These are phyloP conservation scores for Balansia obtecta DNA, from an alignment of 2,329 filamentous ascomycete species.

Conservation along the genomic window DNA sequence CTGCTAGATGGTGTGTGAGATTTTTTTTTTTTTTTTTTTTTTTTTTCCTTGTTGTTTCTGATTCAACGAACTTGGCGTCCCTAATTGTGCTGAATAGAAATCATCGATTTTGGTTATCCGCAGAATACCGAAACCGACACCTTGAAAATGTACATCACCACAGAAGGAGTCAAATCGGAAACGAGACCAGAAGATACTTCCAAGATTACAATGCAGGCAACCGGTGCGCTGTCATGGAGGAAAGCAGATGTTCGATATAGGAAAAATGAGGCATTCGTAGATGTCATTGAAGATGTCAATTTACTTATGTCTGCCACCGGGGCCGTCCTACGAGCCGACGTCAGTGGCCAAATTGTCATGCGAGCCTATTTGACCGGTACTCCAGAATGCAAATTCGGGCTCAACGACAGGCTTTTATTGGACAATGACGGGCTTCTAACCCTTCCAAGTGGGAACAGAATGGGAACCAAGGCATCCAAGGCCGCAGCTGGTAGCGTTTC, in stretches of 20 bases:
- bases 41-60: no score
- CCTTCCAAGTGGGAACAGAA: slow-evolving; percentile 61
- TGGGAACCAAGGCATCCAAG: slow-evolving; percentile 81
- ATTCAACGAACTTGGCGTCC: background rate
- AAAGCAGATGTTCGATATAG: slow-evolving; percentile 97
- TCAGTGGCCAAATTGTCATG: slow-evolving; percentile 97
- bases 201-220: slow-evolving; percentile 98
- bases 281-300: slow-evolving; percentile 98
- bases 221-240: slow-evolving; percentile 90
- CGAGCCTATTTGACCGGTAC: slow-evolving; percentile 93
- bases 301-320: slow-evolving; percentile 97
- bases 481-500: slow-evolving; percentile 92
- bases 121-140: slow-evolving; percentile 99
- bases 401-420: slow-evolving; percentile 90
- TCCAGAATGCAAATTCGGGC: slow-evolving; percentile 96
- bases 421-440: slow-evolving; percentile 59
- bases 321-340: slow-evolving; percentile 86
- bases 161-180: slow-evolving; percentile 93
- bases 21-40: no score
- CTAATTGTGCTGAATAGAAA: slow-evolving; percentile 45
- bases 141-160: slow-evolving; percentile 99
- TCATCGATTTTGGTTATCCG: slow-evolving; percentile 96
- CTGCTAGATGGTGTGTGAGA: slow-evolving; percentile 64
- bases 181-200: slow-evolving; percentile 80
- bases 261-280: slow-evolving; percentile 98